Conservation (phyloP, 257 asterid species). For the Linaria vulgaris region DNA sequence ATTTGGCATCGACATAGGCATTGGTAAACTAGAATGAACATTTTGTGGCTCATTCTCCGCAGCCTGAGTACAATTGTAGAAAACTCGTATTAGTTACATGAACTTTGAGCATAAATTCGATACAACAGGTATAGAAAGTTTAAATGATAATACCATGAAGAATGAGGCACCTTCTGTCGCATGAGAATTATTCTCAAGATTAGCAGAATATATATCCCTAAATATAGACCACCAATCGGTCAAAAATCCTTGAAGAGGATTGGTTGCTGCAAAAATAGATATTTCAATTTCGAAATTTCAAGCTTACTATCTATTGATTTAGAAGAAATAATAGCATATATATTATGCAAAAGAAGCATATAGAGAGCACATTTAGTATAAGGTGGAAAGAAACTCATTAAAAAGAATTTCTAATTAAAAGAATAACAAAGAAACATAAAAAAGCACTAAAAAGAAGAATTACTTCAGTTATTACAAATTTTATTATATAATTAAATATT, state of each 20-base stretch:
- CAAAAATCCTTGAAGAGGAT: constrained; percentile 40
- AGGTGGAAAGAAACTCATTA: no score
- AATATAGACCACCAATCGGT: constrained; percentile 52
- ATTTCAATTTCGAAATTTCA: background rate
- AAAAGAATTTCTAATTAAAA: no score
- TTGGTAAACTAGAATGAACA: constrained; percentile 4
- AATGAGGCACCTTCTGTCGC: constrained; percentile 21
- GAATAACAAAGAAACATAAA: no score
- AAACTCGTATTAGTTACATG: constrained; percentile 2
- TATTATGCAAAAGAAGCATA: background rate
- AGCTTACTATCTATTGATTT: no score
- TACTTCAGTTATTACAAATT: background rate
- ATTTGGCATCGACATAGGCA: constrained; percentile 20
- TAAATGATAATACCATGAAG: constrained; percentile 31
- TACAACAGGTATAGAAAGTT: no score
- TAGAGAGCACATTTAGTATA: no score
- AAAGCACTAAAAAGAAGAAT: no score
- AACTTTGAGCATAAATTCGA: no score
- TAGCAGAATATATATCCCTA: constrained; percentile 32
- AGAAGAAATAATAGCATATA: background rate
- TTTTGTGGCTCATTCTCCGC: constrained; percentile 1
- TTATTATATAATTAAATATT: background rate
- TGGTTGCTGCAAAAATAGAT: constrained; percentile 30
- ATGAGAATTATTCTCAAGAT: background rate
- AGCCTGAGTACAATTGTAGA: constrained; percentile 17